Evolutionary conservation across 2,329 filamentous ascomycete genomes (phyloP).

Genomic region (Huntiella omanensis): DNA sequence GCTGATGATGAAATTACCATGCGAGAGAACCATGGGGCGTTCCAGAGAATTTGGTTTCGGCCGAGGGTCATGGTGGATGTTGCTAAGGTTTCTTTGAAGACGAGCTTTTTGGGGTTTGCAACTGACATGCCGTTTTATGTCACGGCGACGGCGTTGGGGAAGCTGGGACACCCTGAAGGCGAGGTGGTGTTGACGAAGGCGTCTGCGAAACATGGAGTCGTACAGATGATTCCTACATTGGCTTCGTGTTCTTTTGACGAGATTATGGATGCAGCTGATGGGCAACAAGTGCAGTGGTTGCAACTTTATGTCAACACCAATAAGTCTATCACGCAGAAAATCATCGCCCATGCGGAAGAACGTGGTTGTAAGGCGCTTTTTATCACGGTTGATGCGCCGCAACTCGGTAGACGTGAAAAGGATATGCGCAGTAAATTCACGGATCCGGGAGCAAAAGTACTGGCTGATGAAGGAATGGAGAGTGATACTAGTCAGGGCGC

Average conservation of each 20-base stretch:
- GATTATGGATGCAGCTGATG: slow-evolving; percentile 59
- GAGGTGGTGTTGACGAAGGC: slow-evolving; percentile 81
- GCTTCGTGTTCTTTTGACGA: slow-evolving; percentile 97
- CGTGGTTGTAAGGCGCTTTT: slow-evolving; percentile 91
- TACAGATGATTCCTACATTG: slow-evolving; percentile 97
- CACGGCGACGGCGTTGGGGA: slow-evolving; percentile 86
- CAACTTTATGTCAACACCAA: slow-evolving; percentile 97
- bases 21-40: slow-evolving; percentile 87
- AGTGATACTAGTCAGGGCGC: slow-evolving; percentile 85
- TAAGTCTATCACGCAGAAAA: slow-evolving; percentile 70
- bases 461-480: slow-evolving; percentile 40
- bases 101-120: slow-evolving; percentile 83
- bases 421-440: slow-evolving; percentile 91
- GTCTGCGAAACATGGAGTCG: slow-evolving; percentile 66
- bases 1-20: slow-evolving; percentile 53
- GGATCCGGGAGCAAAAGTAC: slow-evolving; percentile 67
- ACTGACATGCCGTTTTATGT: slow-evolving; percentile 84
- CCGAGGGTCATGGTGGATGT: slow-evolving; percentile 80
- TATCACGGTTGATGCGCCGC: slow-evolving; percentile 94
- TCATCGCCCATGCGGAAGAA: slow-evolving; percentile 77
- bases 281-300: slow-evolving; percentile 74
- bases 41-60: slow-evolving; percentile 94
- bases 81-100: slow-evolving; percentile 66
- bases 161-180: slow-evolving; percentile 83
- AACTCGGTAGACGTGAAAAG: slow-evolving; percentile 87